These are phyloP conservation scores for Neonectria ditissima DNA, from an alignment of 2,329 filamentous ascomycete genomes.

Conservation along the genomic window DNA sequence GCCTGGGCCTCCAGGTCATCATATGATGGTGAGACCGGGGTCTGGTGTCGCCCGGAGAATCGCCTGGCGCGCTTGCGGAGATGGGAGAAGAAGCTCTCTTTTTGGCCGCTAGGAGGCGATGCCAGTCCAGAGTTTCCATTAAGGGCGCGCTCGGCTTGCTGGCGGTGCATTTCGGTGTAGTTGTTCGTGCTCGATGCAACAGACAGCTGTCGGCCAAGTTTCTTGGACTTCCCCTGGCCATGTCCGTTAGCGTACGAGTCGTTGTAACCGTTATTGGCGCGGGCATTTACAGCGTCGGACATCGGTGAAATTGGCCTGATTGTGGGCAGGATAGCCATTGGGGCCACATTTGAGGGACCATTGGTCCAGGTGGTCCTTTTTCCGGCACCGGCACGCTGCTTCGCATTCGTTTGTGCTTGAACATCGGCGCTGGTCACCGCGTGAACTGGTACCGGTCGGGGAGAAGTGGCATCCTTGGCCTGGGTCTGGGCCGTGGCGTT, in stretches of 20 bases:
- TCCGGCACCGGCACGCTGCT: conserved; percentile 61
- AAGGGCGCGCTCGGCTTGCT: conserved; percentile 90
- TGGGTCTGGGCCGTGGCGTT: conserved; percentile 62
- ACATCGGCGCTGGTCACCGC: conserved; percentile 55
- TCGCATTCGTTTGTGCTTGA: conserved; percentile 39
- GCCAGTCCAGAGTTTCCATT: conserved; percentile 82
- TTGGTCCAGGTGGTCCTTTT: conserved; percentile 97
- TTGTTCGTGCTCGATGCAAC: conserved; percentile 93
- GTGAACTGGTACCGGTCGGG: conserved; percentile 60
- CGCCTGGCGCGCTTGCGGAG: conserved; percentile 91
- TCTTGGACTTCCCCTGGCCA: conserved; percentile 80
- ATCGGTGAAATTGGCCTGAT: conserved; percentile 96
- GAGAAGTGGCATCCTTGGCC: conserved; percentile 59
- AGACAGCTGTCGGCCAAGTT: conserved; percentile 94
- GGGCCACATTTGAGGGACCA: conserved; percentile 81
- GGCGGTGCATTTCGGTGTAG: conserved; percentile 88
- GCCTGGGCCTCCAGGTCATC: conserved; percentile 95
- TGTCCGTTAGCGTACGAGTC: conserved; percentile 55
- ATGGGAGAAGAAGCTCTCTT: conserved; percentile 98
- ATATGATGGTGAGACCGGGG: conserved; percentile 79
- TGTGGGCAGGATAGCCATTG: conserved; percentile 95
- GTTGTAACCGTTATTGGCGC: conserved; percentile 77
- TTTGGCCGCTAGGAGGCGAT: conserved; percentile 82
- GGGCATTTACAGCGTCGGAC: conserved; percentile 91
- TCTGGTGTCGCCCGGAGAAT: conserved; percentile 91